These are phyloP conservation scores for Sphagnum fallax DNA, from an alignment of 228 moss, liverwort and hornwort genomes.

Conservation along the genomic window DNA sequence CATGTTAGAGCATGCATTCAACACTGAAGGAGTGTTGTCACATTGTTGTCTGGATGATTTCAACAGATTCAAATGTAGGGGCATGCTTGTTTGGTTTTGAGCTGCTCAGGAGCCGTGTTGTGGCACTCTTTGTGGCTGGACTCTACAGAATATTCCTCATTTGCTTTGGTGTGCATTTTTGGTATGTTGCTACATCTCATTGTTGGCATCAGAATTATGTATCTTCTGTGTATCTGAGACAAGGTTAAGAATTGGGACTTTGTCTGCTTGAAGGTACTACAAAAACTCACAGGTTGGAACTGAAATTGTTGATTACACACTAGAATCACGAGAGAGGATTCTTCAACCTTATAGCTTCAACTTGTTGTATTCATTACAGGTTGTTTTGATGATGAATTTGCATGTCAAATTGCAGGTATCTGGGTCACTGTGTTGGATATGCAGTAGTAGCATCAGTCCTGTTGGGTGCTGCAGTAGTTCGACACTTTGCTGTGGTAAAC, in stretches of 20 bases:
- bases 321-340: too few species aligned
- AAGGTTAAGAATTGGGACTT: too few species aligned
- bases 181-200: slow-evolving; percentile 18
- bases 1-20: too few species aligned
- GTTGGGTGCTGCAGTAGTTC: slow-evolving; percentile 32
- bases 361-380: too few species aligned
- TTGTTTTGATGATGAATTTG: too few species aligned
- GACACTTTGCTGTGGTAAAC: slow-evolving; percentile 37
- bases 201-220: too few species aligned
- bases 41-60: neutral
- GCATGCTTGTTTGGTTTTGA: slow-evolving; percentile 55
- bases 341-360: too few species aligned
- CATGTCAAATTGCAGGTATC: slow-evolving; percentile 22
- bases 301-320: too few species aligned
- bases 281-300: too few species aligned
- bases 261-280: too few species aligned
- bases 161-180: slow-evolving; percentile 49
- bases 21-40: too few species aligned
- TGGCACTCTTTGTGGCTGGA: slow-evolving; percentile 47
- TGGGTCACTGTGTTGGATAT: slow-evolving; percentile 56
- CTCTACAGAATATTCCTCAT: slow-evolving; percentile 45
- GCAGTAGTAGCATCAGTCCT: slow-evolving; percentile 55
- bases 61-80: slow-evolving; percentile 49
- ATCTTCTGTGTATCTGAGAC: too few species aligned
- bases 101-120: slow-evolving; percentile 41